Base-by-base conservation (phyloP, 306 rosid genomes). In the Prunus davidiana region DNA sequence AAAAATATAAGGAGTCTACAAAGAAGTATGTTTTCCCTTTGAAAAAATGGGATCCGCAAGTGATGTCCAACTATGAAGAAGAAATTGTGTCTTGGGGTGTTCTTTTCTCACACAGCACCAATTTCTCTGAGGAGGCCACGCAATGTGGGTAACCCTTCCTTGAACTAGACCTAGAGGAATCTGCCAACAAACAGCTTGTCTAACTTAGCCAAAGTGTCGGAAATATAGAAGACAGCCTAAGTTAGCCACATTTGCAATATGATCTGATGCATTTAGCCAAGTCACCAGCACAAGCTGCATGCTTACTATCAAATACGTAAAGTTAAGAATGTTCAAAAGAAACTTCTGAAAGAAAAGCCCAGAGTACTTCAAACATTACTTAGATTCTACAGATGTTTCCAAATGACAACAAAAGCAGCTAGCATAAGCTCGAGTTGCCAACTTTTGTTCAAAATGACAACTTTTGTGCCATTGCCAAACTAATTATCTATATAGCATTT, bases 61-160 rank as follows among this genome's bases (percentile, higher is more conserved):
- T 13, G 77, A 55, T 28, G 69, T 76, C 64, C 76, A 60, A 72
- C 64, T 77, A 78, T 74, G 8, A 28, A 66, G 89, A 81, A 45
- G 86, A 60, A 34, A 86, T 67, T 81, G 78, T 71, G 76, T 67
- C 83, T 18, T 82, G 73, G 32, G 85, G 84, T 51, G 49, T 32
- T 69, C 14, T 78, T n/a, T 78, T 89, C 86, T 88, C 88, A 54
- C n/a, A 95, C 89, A 22, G 88, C 84, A 60, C 99, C 89, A 43
- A 92, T 85, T n/a, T 88, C 99, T 92, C 55, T 86, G 93, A 77
- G 97, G 97, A 79, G 98, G 98, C 97, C 99, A 95, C 77, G 90
- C 92, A 69, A 92, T 54, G 76, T 90, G 93, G 58, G 96, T 89
- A 84, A 86, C 99, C 85, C 89, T 90, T 86, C 97, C 97, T 74